These are phyloP conservation scores for Penicillium cataractarum DNA, from an alignment of 495 filamentous ascomycete species.

Conservation along the genomic window DNA sequence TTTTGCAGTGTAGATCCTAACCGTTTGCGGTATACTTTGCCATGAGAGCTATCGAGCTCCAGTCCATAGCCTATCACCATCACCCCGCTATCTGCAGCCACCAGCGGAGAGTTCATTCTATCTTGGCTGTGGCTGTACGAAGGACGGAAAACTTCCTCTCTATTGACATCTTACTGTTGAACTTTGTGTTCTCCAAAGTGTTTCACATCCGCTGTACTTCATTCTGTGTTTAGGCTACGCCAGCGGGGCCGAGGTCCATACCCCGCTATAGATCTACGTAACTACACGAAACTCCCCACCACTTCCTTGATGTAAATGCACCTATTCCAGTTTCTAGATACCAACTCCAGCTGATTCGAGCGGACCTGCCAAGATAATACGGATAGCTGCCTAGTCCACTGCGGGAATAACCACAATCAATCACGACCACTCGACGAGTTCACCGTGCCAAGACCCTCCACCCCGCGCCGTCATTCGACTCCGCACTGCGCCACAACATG, in stretches of 20 bases:
- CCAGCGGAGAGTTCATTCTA: not conserved
- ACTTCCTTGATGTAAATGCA: not conserved
- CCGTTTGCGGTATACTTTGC: not conserved
- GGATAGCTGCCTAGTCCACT: not conserved
- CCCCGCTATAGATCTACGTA: not conserved
- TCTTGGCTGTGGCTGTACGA: not conserved
- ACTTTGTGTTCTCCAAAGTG: too few species aligned
- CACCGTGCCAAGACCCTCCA: not conserved
- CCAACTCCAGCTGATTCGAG: not conserved
- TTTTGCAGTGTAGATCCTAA: not conserved
- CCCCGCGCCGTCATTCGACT: constrained; percentile 1
- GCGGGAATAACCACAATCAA: not conserved
- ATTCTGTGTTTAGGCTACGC: not conserved
- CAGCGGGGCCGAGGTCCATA: not conserved
- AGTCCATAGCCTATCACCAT: not conserved
- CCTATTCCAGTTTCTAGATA: not conserved
- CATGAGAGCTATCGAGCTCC: not conserved
- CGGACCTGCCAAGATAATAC: constrained; percentile 1
- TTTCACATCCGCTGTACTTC: not conserved
- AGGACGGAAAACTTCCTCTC: not conserved
- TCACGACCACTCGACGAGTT: not conserved
- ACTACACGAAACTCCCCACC: not conserved
- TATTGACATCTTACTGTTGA: not conserved
- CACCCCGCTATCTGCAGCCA: not conserved
- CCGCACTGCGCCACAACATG: constrained; percentile 4